Evolutionary conservation across 257 asterid genomes (phyloP).

Genomic region (Haberlea rhodopensis): DNA sequence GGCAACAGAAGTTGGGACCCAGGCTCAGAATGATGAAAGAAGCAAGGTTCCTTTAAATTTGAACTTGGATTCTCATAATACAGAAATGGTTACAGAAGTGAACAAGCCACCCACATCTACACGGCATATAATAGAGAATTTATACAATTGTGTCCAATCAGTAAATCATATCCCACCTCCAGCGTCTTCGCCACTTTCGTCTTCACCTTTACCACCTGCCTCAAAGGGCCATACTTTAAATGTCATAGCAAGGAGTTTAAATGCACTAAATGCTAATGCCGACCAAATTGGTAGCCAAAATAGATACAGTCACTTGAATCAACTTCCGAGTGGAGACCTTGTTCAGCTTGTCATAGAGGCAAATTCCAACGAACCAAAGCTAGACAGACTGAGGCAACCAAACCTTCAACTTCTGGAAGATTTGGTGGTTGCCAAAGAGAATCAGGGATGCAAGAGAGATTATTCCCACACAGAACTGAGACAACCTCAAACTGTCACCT

Average conservation of each 20-base stretch:
- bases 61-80: constrained; percentile 38
- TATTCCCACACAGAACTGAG: constrained; percentile 28
- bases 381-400: constrained; percentile 32
- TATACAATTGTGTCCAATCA: constrained; percentile 18
- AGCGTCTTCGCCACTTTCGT: constrained; percentile 26
- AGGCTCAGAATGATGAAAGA: constrained; percentile 32
- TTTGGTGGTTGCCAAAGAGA: constrained; percentile 23
- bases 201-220: constrained; percentile 28
- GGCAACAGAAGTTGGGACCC: constrained; percentile 27
- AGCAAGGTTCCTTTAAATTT: constrained; percentile 37
- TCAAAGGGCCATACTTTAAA: constrained; percentile 51
- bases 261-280: constrained; percentile 32
- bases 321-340: constrained; percentile 32
- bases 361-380: constrained; percentile 26
- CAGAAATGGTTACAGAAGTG: constrained; percentile 31
- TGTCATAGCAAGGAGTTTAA: constrained; percentile 56
- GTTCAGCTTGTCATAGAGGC: constrained; percentile 39
- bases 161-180: constrained; percentile 29
- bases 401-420: constrained; percentile 31
- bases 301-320: constrained; percentile 35
- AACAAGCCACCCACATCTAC: constrained; percentile 30
- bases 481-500: constrained; percentile 20
- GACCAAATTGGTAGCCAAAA: too few species aligned
- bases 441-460: constrained; percentile 46
- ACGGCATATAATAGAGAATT: constrained; percentile 23